Base-by-base conservation (phyloP, 1,284 basidiomycete genomes). In the Ustilago tritici region DNA sequence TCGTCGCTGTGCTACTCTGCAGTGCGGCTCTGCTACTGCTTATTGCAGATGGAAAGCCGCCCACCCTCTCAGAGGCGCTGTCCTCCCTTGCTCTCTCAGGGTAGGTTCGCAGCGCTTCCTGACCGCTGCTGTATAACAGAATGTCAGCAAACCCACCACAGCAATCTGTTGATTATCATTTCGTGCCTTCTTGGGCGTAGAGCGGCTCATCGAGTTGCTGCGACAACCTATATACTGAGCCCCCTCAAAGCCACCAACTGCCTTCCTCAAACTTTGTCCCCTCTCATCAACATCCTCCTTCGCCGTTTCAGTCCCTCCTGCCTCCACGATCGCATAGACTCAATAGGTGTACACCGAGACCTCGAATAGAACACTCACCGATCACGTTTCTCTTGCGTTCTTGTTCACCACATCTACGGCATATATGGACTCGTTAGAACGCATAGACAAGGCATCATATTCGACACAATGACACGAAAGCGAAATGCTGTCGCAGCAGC, bases 401-500 rank as follows among this genome's bases (percentile, higher is more conserved):
- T 28, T 28, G 23, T 32, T 14, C 4, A 12, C 28, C 3, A 31
- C 49, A 50, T 11, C 15, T 23, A 50, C 28, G 31, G 49, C 31
- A 32, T 32, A 50, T n/a, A 32, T 32, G 6, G 28, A 4, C 31
- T 31, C 28, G 4, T 10, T 14, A 9, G 11, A 15, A n/a, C 49
- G 15, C 49, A 11, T 46, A 46, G 46, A 9, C 46, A 28, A 49
- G 19, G 19, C n/a, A 8, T 8, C 23, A 4, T 35, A 47, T 41
- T 19, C 17, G 31, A 23, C 35, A 50, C 23, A 1, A 75, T 75
- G 72, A 52, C 59, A 7, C 49, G 55, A 38, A 62, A 31, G 54
- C 35, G 53, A 12, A 61, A 52, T 36, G 61, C 55, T 1, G 58
- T 57, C 14, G 59, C 68, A 31, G 68, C 68, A 14, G 68, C 62